phyloP scores from a whole-genome alignment of 345 rosid genomes.

The Salix dunnii region DNA sequence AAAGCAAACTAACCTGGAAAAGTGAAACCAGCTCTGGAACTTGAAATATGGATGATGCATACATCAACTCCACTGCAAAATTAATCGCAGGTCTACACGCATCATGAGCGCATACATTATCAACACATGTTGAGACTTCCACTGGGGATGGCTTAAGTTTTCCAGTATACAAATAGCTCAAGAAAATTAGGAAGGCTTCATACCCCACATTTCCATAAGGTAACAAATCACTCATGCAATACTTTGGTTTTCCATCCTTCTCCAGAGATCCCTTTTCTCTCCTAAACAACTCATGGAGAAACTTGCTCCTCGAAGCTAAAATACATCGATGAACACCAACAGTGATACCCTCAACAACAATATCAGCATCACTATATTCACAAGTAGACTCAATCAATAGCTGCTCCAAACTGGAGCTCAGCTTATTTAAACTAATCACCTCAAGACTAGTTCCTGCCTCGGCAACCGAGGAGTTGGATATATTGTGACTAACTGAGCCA shows the following conservation, averaged over 20 bases:
- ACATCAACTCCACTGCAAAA: constrained; percentile 82
- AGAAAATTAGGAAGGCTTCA: constrained; percentile 69
- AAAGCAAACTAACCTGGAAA: constrained; percentile 57
- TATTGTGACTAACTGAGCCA: constrained; percentile 37
- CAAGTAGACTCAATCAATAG: constrained; percentile 50
- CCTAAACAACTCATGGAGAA: constrained; percentile 67
- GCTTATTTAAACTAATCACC: constrained; percentile 61
- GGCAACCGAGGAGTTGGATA: constrained; percentile 24
- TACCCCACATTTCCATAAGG: constrained; percentile 67
- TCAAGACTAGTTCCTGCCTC: constrained; percentile 52
- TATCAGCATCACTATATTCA: constrained; percentile 79
- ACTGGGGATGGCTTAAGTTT: constrained; percentile 64
- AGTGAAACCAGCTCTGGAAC: constrained; percentile 72
- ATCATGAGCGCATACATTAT: constrained; percentile 64
- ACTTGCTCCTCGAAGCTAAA: constrained; percentile 78
- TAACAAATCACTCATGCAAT: constrained; percentile 47
- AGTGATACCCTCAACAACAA: constrained; percentile 48
- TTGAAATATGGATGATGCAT: constrained; percentile 70
- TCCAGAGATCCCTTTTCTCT: constrained; percentile 34
- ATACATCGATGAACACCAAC: constrained; percentile 83
- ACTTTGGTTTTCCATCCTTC: constrained; percentile 57
- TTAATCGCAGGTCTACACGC: constrained; percentile 79
- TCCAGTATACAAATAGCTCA: constrained; percentile 77
- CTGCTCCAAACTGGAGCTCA: constrained; percentile 71
- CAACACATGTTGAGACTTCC: constrained; percentile 82